Evolutionary conservation across 2,329 filamentous ascomycete species (phyloP), one percentile per base, ranked within the genome.

Genomic region (Calonectria ilicicola): DNA sequence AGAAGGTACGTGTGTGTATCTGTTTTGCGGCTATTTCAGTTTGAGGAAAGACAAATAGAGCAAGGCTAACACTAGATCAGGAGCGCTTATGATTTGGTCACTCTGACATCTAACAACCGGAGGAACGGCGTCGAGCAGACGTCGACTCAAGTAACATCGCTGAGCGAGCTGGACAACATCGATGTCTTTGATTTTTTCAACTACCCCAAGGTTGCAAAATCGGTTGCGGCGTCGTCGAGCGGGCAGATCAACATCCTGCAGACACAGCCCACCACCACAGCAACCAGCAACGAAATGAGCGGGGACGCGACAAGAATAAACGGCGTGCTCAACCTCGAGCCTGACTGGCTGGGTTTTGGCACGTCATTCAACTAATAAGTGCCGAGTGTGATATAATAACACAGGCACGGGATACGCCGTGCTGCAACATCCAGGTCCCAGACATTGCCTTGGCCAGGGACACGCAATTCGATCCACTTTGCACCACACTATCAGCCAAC

Each of bases 171-270:
- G 2, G 85, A 87, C 70, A 84, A 83, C 53, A 85, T 87, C 23
- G 85, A 87, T 29, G 81, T 87, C 3, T 87, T 87, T 53, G 85
- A 86, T 74, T 87, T 87, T 69, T 87, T 87, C 77, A 86, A 86
- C 27, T 85, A 84, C 49, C 85, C 85, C 15, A 84, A 83, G 21
- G 69, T 83, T 1, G 68, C 78, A 1, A 77, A 80, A 35, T 69
- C 78, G 17, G 72, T 62, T 5, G 60, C 75, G 9, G 70, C 75
- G 12, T 67, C 70, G 0, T 63, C 76, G 0, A 75, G 70, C 5
- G 76, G 77, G 1, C 80, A 83, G 35, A 75, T 76, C 14, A 78
- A 73, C n/a, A 68, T 78, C 8, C 65, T 77, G 56, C 78, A 79
- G 29, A 64, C 76, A 5, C 79, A 81, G 38, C 73, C 70, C 7